These are phyloP conservation scores for Citrus glauca DNA, from an alignment of 345 rosid species.

Conservation along the genomic window DNA sequence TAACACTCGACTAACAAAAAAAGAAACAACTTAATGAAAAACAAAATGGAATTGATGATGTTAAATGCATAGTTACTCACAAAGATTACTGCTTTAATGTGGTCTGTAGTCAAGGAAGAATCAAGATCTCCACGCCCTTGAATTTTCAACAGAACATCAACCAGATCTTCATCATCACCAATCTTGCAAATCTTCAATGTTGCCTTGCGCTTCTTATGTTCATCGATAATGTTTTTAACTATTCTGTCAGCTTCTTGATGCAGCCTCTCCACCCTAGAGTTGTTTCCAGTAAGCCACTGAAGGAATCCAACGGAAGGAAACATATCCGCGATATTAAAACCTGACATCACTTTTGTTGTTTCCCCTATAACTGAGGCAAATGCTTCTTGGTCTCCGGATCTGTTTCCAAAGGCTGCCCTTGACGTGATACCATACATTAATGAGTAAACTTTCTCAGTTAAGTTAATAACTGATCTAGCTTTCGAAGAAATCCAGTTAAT, in stretches of 20 bases:
- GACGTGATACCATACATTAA: too few species aligned
- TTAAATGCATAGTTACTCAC: neutral
- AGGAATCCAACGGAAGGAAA: slow-evolving; percentile 25
- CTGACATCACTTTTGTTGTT: neutral
- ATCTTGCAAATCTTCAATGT: neutral
- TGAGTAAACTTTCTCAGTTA: slow-evolving; percentile 14
- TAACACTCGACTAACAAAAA: too few species aligned
- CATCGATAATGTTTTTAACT: neutral
- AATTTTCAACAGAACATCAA: neutral
- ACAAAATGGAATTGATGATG: too few species aligned
- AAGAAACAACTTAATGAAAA: too few species aligned
- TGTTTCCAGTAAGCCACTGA: neutral
- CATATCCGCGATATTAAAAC: slow-evolving; percentile 22
- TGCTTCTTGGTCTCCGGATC: slow-evolving; percentile 19
- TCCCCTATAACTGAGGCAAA: slow-evolving; percentile 1
- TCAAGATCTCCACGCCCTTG: neutral
- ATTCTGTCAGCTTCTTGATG: neutral
- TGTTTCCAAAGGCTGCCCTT: slow-evolving; percentile 27
- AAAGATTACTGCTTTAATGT: neutral
- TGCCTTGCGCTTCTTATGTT: neutral
- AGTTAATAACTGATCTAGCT: slow-evolving; percentile 16
- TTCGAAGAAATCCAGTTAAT: neutral
- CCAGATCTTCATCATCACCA: neutral
- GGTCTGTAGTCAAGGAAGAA: neutral
- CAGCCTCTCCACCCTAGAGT: neutral